Conservation (phyloP, 768 basidiomycete species). For the Macrocybe gigantea region DNA sequence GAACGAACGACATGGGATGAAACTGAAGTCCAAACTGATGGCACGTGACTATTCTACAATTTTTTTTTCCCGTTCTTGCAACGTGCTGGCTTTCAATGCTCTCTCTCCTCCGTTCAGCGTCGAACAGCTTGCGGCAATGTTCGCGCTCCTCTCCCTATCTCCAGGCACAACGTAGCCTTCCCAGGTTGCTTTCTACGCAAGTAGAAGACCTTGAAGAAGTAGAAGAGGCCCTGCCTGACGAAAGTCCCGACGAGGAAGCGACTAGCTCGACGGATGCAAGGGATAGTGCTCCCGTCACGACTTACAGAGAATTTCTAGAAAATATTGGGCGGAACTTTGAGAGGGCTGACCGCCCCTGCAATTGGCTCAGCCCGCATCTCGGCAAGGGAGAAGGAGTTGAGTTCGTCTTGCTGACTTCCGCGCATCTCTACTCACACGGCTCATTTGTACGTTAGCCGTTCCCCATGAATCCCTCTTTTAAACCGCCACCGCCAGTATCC, state of each 20-base stretch:
- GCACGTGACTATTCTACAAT: constrained; percentile 24
- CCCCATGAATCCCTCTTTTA: constrained; percentile 79
- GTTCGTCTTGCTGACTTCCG: constrained; percentile 22
- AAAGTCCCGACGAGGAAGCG: not conserved
- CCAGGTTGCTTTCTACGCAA: constrained; percentile 5
- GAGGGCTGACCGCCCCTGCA: constrained; percentile 38
- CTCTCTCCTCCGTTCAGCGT: constrained; percentile 25
- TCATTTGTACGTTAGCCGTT: constrained; percentile 56
- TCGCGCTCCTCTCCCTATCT: constrained; percentile 16
- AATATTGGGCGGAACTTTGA: constrained; percentile 36
- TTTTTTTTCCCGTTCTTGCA: constrained; percentile 17
- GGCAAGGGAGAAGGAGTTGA: constrained; percentile 38
- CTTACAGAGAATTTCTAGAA: constrained; percentile 35
- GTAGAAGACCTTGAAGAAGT: constrained; percentile 10
- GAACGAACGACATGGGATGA: not conserved
- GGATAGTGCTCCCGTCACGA: not conserved
- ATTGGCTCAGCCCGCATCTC: constrained; percentile 47
- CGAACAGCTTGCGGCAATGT: constrained; percentile 22
- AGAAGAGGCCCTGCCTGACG: constrained; percentile 9
- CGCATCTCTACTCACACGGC: constrained; percentile 3
- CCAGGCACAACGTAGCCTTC: not conserved
- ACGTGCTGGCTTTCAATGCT: constrained; percentile 30
- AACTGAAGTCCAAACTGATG: constrained; percentile 7
- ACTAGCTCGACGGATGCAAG: not conserved
- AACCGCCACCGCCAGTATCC: constrained; percentile 72